These are phyloP conservation scores for Suillus weaverae DNA, from an alignment of 768 basidiomycete species.

Conservation along the genomic window DNA sequence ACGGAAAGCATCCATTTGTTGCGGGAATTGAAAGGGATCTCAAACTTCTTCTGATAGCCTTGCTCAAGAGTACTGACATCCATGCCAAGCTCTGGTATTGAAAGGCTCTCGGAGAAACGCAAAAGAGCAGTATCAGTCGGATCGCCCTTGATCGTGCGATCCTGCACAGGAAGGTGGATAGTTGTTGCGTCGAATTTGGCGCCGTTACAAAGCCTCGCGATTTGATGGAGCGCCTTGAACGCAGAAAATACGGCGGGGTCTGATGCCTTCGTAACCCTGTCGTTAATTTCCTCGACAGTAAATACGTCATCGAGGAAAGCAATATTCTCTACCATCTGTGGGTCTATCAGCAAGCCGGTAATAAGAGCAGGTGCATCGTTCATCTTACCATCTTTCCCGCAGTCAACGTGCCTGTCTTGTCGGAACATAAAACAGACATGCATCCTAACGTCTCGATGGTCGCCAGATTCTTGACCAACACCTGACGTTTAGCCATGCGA, in stretches of 20 bases:
- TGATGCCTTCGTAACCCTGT: constrained; percentile 10
- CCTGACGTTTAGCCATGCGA: constrained; percentile 51
- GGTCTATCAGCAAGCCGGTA: not conserved
- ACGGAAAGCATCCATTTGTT: constrained; percentile 53
- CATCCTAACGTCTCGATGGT: constrained; percentile 69
- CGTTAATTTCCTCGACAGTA: constrained; percentile 15
- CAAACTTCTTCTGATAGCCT: constrained; percentile 12
- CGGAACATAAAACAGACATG: constrained; percentile 52
- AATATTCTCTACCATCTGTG: constrained; percentile 32
- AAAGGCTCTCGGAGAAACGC: constrained; percentile 36
- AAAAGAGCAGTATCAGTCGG: constrained; percentile 49
- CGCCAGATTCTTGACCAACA: constrained; percentile 55
- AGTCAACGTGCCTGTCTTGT: constrained; percentile 66
- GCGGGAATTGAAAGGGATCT: constrained; percentile 40
- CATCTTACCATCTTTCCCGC: constrained; percentile 38
- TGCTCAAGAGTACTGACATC: constrained; percentile 9
- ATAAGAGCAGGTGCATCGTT: not conserved
- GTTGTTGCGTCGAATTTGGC: constrained; percentile 40
- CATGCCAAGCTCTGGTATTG: constrained; percentile 9
- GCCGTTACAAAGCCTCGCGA: constrained; percentile 51
- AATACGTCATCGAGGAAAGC: constrained; percentile 28
- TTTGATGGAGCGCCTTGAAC: constrained; percentile 27
- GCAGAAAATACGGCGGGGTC: constrained; percentile 14
- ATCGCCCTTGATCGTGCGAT: constrained; percentile 35
- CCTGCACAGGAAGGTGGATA: constrained; percentile 9